phyloP scores from a whole-genome alignment of 176 grass and related monocot genomes.

The Pontederia crassipes region DNA sequence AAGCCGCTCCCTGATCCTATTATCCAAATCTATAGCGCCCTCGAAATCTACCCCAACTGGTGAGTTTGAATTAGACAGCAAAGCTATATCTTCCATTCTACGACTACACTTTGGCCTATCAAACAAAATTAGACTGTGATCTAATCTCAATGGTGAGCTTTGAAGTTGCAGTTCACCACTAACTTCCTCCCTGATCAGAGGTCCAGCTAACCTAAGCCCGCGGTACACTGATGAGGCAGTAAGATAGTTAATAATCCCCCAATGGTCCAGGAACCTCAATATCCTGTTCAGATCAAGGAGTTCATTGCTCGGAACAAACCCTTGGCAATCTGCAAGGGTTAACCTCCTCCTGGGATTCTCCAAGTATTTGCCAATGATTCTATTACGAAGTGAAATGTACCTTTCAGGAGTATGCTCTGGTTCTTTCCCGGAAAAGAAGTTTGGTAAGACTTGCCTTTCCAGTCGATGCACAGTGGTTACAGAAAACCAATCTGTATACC shows the following conservation, averaged over 20 bases:
- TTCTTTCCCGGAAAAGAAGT: slow-evolving; percentile 33
- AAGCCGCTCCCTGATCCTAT: slow-evolving; percentile 50
- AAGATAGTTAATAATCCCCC: slow-evolving; percentile 95
- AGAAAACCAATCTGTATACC: slow-evolving; percentile 76
- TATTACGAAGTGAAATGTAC: slow-evolving; percentile 65
- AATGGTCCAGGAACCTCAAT: slow-evolving; percentile 74
- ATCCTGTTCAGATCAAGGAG: slow-evolving; percentile 77
- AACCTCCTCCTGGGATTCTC: slow-evolving; percentile 61
- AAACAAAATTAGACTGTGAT: slow-evolving; percentile 86
- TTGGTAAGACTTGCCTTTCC: slow-evolving; percentile 71
- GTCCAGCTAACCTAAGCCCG: slow-evolving; percentile 51
- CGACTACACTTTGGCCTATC: slow-evolving; percentile 84
- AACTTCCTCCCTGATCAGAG: slow-evolving; percentile 59
- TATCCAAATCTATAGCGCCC: slow-evolving; percentile 56
- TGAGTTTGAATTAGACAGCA: slow-evolving; percentile 15
- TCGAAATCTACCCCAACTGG: slow-evolving; percentile 27
- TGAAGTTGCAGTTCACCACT: slow-evolving; percentile 56
- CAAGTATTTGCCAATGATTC: slow-evolving; percentile 62
- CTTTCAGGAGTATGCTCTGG: slow-evolving; percentile 49
- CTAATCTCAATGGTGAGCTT: slow-evolving; percentile 59
- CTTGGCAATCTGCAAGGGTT: slow-evolving; percentile 62
- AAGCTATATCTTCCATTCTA: slow-evolving; percentile 40
- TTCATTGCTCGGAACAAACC: slow-evolving; percentile 57
- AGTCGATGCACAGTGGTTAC: slow-evolving; percentile 54
- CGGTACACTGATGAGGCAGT: slow-evolving; percentile 49